Conservation (phyloP, 768 basidiomycete genomes). For the Omphalotus guepiniiformis region DNA sequence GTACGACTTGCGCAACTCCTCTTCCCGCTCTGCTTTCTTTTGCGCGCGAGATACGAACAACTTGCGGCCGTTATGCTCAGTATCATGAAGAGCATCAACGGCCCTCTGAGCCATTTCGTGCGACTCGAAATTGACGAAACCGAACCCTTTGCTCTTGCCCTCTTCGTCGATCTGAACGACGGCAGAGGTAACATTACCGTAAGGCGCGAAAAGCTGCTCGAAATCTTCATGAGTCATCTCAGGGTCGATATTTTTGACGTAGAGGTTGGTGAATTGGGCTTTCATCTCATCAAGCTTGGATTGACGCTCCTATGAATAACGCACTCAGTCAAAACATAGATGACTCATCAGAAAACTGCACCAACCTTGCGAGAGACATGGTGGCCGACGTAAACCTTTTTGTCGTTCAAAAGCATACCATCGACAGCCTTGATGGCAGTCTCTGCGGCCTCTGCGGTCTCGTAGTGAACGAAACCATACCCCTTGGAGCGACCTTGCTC, state of each 20-base stretch:
- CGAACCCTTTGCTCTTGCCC: constrained; percentile 95
- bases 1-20: constrained; percentile 89
- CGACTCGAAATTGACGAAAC: constrained; percentile 93
- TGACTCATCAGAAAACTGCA: neutral
- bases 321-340: neutral
- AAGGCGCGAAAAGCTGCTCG: constrained; percentile 69
- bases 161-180: constrained; percentile 79
- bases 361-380: constrained; percentile 92
- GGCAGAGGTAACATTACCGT: constrained; percentile 86
- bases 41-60: constrained; percentile 96
- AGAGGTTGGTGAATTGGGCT: constrained; percentile 96
- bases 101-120: constrained; percentile 93
- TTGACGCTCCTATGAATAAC: constrained; percentile 72
- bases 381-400: constrained; percentile 97
- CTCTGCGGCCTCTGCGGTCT: constrained; percentile 94
- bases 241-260: constrained; percentile 93
- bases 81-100: constrained; percentile 86
- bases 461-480: constrained; percentile 99
- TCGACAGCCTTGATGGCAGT: constrained; percentile 98
- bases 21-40: constrained; percentile 98
- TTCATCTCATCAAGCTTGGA: constrained; percentile 98
- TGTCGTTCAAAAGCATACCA: constrained; percentile 99
- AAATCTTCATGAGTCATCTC: constrained; percentile 87
- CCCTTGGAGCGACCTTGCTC: constrained; percentile 94
- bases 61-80: constrained; percentile 79